Conservation (phyloP, 23 red algal genomes). For the Chondrus crispus region DNA sequence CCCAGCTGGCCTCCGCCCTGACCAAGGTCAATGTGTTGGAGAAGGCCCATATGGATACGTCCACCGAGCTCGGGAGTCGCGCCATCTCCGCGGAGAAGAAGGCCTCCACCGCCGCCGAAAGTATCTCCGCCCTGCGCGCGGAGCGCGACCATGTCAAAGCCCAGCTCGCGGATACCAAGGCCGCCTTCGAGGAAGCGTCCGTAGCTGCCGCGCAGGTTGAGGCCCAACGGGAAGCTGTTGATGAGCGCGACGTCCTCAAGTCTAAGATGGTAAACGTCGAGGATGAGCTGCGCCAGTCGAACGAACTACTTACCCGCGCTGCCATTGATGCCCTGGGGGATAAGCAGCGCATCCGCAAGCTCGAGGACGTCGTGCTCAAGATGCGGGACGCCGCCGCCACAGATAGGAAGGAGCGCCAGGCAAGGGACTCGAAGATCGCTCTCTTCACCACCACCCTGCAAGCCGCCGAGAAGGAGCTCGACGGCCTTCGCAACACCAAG, state of each 20-base stretch:
- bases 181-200: slow-evolving; percentile 1
- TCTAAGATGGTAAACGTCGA: slow-evolving; percentile 23
- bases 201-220: neutral
- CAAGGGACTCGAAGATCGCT: neutral
- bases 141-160: slow-evolving; percentile 29
- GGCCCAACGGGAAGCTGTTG: slow-evolving; percentile 9
- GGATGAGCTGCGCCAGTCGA: slow-evolving; percentile 48
- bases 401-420: slow-evolving; percentile 5
- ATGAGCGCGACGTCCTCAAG: slow-evolving; percentile 29
- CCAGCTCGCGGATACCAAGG: slow-evolving; percentile 21
- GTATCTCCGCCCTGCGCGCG: slow-evolving; percentile 20
- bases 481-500: slow-evolving; percentile 21
- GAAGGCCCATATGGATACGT: neutral
- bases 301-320: slow-evolving; percentile 54
- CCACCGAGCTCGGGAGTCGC: neutral
- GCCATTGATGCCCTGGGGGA: slow-evolving; percentile 61
- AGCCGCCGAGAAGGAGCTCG: slow-evolving; percentile 9
- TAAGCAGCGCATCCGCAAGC: slow-evolving; percentile 40
- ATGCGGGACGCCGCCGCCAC: neutral
- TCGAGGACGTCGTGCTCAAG: slow-evolving; percentile 36
- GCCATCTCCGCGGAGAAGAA: neutral
- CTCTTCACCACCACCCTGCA: neutral
- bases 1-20: neutral
- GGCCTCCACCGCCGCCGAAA: neutral
- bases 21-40: neutral